These are phyloP conservation scores for Cokeromyces recurvatus DNA, from an alignment of 371 early-diverging fungal species.

Conservation along the genomic window DNA sequence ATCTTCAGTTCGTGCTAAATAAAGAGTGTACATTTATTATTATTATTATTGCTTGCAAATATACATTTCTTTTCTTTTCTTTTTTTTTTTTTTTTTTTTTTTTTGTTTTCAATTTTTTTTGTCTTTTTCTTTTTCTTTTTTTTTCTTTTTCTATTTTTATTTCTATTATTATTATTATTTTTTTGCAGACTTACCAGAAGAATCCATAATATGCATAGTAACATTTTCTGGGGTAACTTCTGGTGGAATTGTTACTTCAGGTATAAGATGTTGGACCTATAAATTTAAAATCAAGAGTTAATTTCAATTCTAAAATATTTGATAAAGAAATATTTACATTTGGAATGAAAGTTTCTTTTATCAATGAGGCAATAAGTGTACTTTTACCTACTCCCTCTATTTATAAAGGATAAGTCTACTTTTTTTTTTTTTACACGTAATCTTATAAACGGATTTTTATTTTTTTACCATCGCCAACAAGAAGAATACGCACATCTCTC, in stretches of 20 bases:
- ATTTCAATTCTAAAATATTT: too few relatives aligned
- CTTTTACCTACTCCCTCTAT: constrained; percentile 93
- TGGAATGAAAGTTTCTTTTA: constrained; percentile 90
- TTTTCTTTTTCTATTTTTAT: too few relatives aligned
- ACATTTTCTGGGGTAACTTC: constrained; percentile 96
- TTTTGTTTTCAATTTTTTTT: neutral
- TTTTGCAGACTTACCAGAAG: constrained; percentile 59
- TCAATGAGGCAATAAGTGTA: constrained; percentile 91
- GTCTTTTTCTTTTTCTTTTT: neutral
- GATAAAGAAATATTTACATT: constrained; percentile 60
- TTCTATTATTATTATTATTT: too few relatives aligned
- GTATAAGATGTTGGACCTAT: constrained; percentile 94
- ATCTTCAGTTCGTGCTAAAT: constrained; percentile 77
- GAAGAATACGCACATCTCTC: constrained; percentile 84
- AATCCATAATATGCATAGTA: constrained; percentile 94
- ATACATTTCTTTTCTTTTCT: neutral
- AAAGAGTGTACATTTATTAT: constrained; percentile 1
- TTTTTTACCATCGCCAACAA: constrained; percentile 85
- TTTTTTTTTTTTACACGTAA: neutral
- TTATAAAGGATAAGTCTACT: neutral
- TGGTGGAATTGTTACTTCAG: constrained; percentile 97
- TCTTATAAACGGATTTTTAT: neutral
- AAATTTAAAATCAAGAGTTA: neutral
- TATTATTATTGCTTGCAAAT: neutral
- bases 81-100: neutral